Base-by-base conservation (phyloP, 495 filamentous ascomycete genomes). In the Glarea lozoyensis region DNA sequence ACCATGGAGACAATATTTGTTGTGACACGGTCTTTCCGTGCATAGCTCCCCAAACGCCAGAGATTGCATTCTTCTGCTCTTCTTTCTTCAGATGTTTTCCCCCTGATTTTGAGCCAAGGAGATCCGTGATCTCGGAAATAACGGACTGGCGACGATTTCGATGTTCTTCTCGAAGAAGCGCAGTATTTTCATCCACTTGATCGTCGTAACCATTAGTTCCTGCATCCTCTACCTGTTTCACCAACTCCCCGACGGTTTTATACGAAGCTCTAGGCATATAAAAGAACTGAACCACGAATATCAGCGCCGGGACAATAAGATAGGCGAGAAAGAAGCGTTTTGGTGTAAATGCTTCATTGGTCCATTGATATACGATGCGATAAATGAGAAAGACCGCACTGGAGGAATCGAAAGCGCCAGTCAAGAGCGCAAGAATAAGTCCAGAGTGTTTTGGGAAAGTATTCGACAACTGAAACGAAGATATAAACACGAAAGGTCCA, bases 401-500 rank as follows among this genome's bases (percentile, higher is more conserved):
- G 5, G 82, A 88, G 1, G 87, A 81, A 60, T 95, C 88, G 53
- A 94, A 95, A 29, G 87, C 88, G 4, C 88, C 88, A 0, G 88
- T 95, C 15, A 95, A 65, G 23, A 88, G 70, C 0, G 88, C 86
- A 2, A 95, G 66, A 39, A 95, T 89, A 12, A 93, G 61, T 2
- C 88, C 88, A 1, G 87, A 93, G 48, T 83, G 76, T n/a, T 69
- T 67, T 1, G 88, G 88, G 54, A 95, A 94, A 10, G 88, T 79
- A 52, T 95, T 95, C 32, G 83, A 88, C n/a, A 95, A 72, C 49
- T 95, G 89, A 64, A 95, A 94, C 2, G 81, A 86, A 11, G 84
- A 78, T 45, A 94, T 94, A 65, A 90, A 94, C 19, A 88, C 76
- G 54, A 94, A 95, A 0, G 88, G 87, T 0, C 88, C 88, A 19